Evolutionary conservation across 1,284 basidiomycete genomes (phyloP).

Genomic region (Pseudozyma thailandica): DNA sequence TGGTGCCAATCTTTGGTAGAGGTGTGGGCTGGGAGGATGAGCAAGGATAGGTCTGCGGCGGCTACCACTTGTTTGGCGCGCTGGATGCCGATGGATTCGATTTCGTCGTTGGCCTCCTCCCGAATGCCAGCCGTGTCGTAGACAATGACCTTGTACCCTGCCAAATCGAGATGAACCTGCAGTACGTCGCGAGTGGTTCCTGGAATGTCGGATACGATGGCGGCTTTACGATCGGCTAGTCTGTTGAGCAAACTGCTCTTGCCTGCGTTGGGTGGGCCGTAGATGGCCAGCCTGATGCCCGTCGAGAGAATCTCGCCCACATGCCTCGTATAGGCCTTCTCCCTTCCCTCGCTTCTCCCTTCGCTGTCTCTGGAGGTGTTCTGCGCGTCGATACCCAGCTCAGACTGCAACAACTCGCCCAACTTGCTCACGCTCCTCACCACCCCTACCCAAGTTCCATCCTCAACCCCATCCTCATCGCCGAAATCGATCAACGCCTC

Average conservation of each 20-base stretch:
- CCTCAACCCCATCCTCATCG: conserved; percentile 86
- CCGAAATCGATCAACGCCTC: conserved; percentile 92
- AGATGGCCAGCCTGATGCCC: conserved; percentile 83
- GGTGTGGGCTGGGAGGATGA: conserved; percentile 74
- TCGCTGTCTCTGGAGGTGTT: background rate
- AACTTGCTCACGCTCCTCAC: conserved; percentile 3
- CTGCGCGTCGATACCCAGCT: conserved; percentile 10
- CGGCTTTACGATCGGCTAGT: conserved; percentile 82
- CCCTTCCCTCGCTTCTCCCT: background rate
- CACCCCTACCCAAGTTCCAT: conserved; percentile 74
- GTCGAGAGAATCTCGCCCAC: conserved; percentile 81
- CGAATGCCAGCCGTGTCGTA: conserved; percentile 86
- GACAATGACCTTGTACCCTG: conserved; percentile 79
- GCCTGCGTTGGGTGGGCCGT: conserved; percentile 88
- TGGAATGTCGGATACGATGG: conserved; percentile 84
- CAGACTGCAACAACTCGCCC: conserved; percentile 4
- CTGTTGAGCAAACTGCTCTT: conserved; percentile 86
- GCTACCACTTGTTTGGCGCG: conserved; percentile 77
- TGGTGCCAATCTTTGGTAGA: conserved; percentile 3
- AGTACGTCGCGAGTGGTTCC: conserved; percentile 89
- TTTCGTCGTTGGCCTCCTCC: conserved; percentile 71
- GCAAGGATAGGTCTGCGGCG: conserved; percentile 78
- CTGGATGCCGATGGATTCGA: conserved; percentile 84
- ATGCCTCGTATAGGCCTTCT: conserved; percentile 72
- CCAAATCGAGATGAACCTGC: conserved; percentile 82